Conservation (phyloP, 1,284 basidiomycete species). For the Chiua sp. region DNA sequence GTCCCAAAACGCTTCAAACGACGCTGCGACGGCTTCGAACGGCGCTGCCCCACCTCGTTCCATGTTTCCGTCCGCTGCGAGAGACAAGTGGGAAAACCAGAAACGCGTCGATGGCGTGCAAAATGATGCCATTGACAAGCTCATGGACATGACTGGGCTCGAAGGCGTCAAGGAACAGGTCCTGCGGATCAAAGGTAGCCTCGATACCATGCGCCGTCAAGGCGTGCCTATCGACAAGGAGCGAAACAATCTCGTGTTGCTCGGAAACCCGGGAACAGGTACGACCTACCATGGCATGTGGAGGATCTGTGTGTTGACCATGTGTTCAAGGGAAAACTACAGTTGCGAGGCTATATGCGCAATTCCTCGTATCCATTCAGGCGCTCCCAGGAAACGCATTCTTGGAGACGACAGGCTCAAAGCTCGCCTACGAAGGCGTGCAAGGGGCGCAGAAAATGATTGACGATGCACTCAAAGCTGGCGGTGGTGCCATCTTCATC, state of each 20-base stretch:
- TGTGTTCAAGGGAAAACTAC: constrained; percentile 64
- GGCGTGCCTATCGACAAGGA: constrained; percentile 51
- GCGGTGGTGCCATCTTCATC: constrained; percentile 68
- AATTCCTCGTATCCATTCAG: constrained; percentile 59
- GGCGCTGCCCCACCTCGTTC: constrained; percentile 17
- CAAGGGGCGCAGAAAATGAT: constrained; percentile 54
- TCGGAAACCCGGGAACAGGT: constrained; percentile 72
- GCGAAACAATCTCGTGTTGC: constrained; percentile 57
- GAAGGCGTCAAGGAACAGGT: constrained; percentile 60
- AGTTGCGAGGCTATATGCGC: constrained; percentile 64
- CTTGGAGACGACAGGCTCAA: constrained; percentile 65
- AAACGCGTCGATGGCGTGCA: constrained; percentile 52
- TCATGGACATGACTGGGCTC: constrained; percentile 65
- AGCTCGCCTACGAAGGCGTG: constrained; percentile 62
- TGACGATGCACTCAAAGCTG: constrained; percentile 51
- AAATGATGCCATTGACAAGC: constrained; percentile 53
- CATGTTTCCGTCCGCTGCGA: constrained; percentile 39
- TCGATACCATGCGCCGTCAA: constrained; percentile 55
- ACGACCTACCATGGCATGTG: constrained; percentile 1
- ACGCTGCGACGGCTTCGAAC: constrained; percentile 1
- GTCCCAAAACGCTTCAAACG: background rate
- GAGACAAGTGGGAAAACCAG: constrained; percentile 53
- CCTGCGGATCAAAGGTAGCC: constrained; percentile 54
- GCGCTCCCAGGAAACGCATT: constrained; percentile 61
- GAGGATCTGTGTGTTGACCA: background rate